phyloP scores from a whole-genome alignment of 495 filamentous ascomycete genomes.

The Hypoxylon intermedium region DNA sequence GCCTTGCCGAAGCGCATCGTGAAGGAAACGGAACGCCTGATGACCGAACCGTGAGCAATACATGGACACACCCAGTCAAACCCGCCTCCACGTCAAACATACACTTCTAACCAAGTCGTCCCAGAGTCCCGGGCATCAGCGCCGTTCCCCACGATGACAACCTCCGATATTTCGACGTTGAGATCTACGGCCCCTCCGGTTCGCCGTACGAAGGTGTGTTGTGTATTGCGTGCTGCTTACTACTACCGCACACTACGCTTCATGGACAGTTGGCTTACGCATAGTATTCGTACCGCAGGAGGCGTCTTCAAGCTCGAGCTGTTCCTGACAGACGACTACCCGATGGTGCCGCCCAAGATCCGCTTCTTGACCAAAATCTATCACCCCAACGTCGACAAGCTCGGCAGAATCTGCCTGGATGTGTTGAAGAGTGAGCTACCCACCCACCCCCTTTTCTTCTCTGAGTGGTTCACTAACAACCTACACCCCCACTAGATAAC shows the following conservation, averaged over 20 bases:
- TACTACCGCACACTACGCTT: too few species aligned
- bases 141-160: slow-evolving; percentile 99
- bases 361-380: slow-evolving; percentile 99
- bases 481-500: slow-evolving; percentile 86
- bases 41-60: slow-evolving; percentile 96
- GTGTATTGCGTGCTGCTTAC: too few species aligned
- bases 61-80: too few species aligned
- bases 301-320: slow-evolving; percentile 97
- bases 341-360: slow-evolving; percentile 98
- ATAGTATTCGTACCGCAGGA: too few species aligned
- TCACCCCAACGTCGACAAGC: slow-evolving; percentile 97
- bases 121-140: slow-evolving; percentile 92
- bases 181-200: slow-evolving; percentile 90
- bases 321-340: slow-evolving; percentile 99
- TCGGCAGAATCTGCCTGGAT: slow-evolving; percentile 95
- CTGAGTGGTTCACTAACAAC: background rate
- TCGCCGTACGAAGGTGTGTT: slow-evolving; percentile 87
- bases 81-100: too few species aligned
- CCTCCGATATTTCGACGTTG: slow-evolving; percentile 96
- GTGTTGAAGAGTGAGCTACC: slow-evolving; percentile 87
- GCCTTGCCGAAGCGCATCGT: slow-evolving; percentile 94
- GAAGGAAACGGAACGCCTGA: slow-evolving; percentile 97
- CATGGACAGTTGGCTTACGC: too few species aligned
- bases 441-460: background rate
- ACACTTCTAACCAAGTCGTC: slow-evolving; percentile 18